phyloP scores from a whole-genome alignment of 805 yeast species.

The Lachancea quebecensis region DNA sequence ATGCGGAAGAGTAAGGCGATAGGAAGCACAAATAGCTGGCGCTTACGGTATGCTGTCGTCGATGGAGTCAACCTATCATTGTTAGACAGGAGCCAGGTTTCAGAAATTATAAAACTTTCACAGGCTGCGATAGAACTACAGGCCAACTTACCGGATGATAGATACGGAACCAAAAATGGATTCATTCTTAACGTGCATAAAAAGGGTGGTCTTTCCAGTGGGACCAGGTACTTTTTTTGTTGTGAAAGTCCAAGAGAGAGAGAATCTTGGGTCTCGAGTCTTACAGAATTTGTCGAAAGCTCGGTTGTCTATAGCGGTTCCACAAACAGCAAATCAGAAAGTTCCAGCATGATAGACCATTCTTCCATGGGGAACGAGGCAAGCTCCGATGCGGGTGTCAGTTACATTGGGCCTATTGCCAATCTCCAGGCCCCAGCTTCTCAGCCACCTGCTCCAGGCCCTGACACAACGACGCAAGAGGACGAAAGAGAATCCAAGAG shows the following conservation, averaged over 20 bases:
- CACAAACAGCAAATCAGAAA: slow-evolving; percentile 3
- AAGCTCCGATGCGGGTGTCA: neutral
- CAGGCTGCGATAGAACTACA: slow-evolving; percentile 40
- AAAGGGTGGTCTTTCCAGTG: slow-evolving; percentile 32
- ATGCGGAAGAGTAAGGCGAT: slow-evolving; percentile 47
- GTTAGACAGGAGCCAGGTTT: slow-evolving; percentile 45
- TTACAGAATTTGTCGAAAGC: slow-evolving; percentile 31
- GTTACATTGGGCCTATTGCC: slow-evolving; percentile 10
- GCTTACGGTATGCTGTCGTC: slow-evolving; percentile 58
- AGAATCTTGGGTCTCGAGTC: slow-evolving; percentile 58
- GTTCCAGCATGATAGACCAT: slow-evolving; percentile 6
- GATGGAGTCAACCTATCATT: slow-evolving; percentile 53
- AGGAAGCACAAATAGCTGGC: slow-evolving; percentile 62
- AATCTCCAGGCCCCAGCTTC: slow-evolving; percentile 6
- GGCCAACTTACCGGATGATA: slow-evolving; percentile 33
- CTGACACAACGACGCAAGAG: slow-evolving; percentile 11
- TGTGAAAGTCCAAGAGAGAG: slow-evolving; percentile 75
- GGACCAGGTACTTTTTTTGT: slow-evolving; percentile 58
- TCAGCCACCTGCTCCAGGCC: slow-evolving; percentile 10
- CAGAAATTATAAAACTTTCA: slow-evolving; percentile 45
- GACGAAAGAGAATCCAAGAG: slow-evolving; percentile 38
- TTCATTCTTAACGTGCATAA: slow-evolving; percentile 35
- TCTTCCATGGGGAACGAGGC: slow-evolving; percentile 6
- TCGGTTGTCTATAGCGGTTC: slow-evolving; percentile 6
- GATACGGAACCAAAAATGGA: slow-evolving; percentile 32